A percentile compares a stretch with the other conserved stretches of the same genome.
These are phyloP conservation scores for Pyrenophora graminea DNA, from an alignment of 2,329 filamentous ascomycete genomes.

Conservation along the genomic window DNA sequence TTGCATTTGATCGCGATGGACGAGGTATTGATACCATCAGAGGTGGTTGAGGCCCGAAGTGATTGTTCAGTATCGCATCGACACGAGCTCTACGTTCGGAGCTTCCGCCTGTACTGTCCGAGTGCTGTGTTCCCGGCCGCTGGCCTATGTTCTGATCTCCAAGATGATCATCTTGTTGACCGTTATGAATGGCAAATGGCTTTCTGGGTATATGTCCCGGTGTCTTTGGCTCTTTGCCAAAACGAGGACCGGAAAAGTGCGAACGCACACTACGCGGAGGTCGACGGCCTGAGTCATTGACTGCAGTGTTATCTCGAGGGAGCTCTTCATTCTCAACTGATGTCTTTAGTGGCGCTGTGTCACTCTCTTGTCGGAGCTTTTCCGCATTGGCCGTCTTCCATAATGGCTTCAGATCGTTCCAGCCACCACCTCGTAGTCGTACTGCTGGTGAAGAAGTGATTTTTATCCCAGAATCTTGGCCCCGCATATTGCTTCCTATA, in stretches of 20 bases:
- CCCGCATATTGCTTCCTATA: background rate
- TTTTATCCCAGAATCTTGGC: background rate
- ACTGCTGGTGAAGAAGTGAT: background rate
- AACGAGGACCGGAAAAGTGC: background rate
- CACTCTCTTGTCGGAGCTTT: background rate
- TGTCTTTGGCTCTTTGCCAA: background rate
- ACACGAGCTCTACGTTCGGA: background rate
- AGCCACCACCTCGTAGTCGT: background rate
- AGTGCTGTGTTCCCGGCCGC: background rate
- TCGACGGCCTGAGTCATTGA: background rate
- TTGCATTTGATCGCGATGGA: background rate
- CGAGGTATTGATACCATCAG: background rate
- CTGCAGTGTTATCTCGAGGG: background rate
- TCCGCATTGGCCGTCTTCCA: conserved; percentile 5
- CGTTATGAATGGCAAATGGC: background rate
- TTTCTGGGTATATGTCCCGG: background rate
- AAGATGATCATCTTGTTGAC: background rate
- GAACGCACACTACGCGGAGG: conserved; percentile 1
- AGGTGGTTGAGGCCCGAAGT: conserved; percentile 1
- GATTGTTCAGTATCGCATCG: background rate
- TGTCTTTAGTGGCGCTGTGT: background rate
- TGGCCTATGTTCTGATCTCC: background rate
- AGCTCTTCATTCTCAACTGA: background rate
- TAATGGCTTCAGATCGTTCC: conserved; percentile 1
- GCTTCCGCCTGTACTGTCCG: background rate